These are phyloP conservation scores for Hymenoscyphus infarciens DNA, from an alignment of 2,329 filamentous ascomycete genomes.

Conservation along the genomic window DNA sequence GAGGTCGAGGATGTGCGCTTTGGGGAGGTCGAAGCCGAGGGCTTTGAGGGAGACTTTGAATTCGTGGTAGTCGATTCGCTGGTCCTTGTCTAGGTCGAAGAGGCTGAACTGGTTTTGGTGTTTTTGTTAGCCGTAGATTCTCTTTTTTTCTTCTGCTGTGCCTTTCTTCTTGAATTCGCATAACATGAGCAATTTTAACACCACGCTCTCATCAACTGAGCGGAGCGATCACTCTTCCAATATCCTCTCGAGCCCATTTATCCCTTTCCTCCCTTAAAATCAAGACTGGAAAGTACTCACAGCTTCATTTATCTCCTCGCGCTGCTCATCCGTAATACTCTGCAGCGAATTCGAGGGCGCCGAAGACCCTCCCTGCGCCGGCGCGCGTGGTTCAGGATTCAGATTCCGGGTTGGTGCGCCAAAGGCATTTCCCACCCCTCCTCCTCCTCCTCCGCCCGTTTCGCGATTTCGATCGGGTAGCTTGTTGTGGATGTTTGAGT, in stretches of 20 bases:
- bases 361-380: slow-evolving; percentile 15
- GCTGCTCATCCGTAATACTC: slow-evolving; percentile 77
- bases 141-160: background rate
- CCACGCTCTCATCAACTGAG: background rate
- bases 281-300: slow-evolving; percentile 49
- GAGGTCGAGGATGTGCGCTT: slow-evolving; percentile 76
- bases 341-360: slow-evolving; percentile 22
- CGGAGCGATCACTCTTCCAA: background rate
- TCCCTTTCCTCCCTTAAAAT: too few species aligned
- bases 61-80: slow-evolving; percentile 94
- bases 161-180: too few species aligned
- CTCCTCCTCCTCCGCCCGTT: background rate
- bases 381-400: background rate
- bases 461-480: slow-evolving; percentile 40
- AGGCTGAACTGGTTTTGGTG: slow-evolving; percentile 67
- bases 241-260: background rate
- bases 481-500: slow-evolving; percentile 43
- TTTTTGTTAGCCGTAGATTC: slow-evolving; percentile 3
- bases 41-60: slow-evolving; percentile 95
- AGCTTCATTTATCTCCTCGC: slow-evolving; percentile 90
- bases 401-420: background rate
- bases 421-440: background rate
- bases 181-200: background rate
- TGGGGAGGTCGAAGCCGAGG: slow-evolving; percentile 87
- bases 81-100: slow-evolving; percentile 95